Percentiles rank a stretch among this genome's conserved stretches.
phyloP scores from a whole-genome alignment of 805 yeast genomes.

The Candida suzukii region DNA sequence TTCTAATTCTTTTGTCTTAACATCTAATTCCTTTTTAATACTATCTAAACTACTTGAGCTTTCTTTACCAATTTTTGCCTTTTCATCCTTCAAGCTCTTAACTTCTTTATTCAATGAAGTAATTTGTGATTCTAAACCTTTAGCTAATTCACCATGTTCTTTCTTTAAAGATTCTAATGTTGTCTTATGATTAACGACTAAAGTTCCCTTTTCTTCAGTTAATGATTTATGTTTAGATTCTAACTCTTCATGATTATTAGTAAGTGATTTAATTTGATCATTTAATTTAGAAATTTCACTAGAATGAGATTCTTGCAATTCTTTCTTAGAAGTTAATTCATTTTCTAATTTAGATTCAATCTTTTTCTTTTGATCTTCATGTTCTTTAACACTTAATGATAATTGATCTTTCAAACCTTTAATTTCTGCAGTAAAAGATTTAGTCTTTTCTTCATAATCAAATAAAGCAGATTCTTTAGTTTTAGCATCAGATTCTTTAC shows the following conservation, averaged over 20 bases:
- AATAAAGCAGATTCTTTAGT: background rate
- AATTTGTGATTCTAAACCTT: constrained; percentile 1
- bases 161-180: constrained; percentile 4
- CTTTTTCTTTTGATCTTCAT: background rate
- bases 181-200: background rate
- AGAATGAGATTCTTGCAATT: background rate
- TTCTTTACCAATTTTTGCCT: background rate
- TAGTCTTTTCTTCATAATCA: background rate
- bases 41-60: background rate
- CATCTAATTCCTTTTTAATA: background rate
- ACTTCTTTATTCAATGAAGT: background rate
- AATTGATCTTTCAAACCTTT: background rate
- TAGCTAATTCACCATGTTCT: constrained; percentile 4
- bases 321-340: background rate
- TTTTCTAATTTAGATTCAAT: background rate
- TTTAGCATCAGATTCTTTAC: background rate
- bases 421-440: background rate
- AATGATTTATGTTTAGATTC: background rate
- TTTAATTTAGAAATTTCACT: background rate
- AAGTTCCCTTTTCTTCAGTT: background rate
- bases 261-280: background rate
- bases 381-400: background rate
- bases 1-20: background rate
- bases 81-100: background rate
- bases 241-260: background rate